phyloP scores from a whole-genome alignment of 164 flowering plant species.

The grape (Vitis vinifera) region ASM3070453v1 NC_081811.1:7812501-7813000 shows the following conservation, averaged over 20 bases:
- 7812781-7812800: neutral
- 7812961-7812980: too few relatives aligned
- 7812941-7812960: neutral
- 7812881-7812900: slow-evolving; percentile 31
- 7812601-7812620: slow-evolving; percentile 41
- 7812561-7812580: too few relatives aligned
- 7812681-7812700: slow-evolving; percentile 6
- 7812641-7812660: slow-evolving; percentile 39
- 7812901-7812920: slow-evolving; percentile 10
- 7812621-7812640: slow-evolving; percentile 42
- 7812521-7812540: too few relatives aligned
- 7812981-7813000: too few relatives aligned
- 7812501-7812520: too few relatives aligned
- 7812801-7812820: neutral
- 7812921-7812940: neutral
- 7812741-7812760: neutral
- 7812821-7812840: slow-evolving; percentile 3
- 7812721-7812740: neutral
- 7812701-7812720: neutral
- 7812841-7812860: neutral
- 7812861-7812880: slow-evolving; percentile 14
- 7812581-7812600: neutral
- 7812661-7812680: slow-evolving; percentile 34
- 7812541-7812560: too few relatives aligned
- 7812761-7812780: too few relatives aligned